phyloP scores from a whole-genome alignment of 495 filamentous ascomycete genomes.

The Lasiosphaeriaceae sp. region DNA sequence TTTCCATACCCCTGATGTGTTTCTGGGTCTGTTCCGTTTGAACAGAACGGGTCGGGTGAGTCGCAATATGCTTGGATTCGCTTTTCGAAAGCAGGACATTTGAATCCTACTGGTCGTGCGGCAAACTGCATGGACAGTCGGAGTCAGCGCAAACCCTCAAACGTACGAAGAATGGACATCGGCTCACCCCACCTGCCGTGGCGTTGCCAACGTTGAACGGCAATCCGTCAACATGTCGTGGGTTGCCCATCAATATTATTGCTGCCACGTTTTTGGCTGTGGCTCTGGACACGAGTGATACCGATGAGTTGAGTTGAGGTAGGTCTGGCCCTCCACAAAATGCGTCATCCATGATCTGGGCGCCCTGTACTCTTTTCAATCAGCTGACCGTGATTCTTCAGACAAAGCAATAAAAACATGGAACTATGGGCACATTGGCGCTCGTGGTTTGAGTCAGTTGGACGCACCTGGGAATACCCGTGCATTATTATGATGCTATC shows the following conservation, averaged over 20 bases:
- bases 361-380: slow-evolving; percentile 37
- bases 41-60: slow-evolving; percentile 57
- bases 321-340: slow-evolving; percentile 57
- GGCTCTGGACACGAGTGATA: slow-evolving; percentile 40
- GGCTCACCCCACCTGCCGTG: slow-evolving; percentile 49
- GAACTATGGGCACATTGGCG: too few species aligned
- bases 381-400: too few species aligned
- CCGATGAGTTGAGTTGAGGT: slow-evolving; percentile 42
- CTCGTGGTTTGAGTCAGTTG: too few species aligned
- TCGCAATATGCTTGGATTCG: slow-evolving; percentile 59
- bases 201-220: slow-evolving; percentile 57
- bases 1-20: slow-evolving; percentile 56
- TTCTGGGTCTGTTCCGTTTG: slow-evolving; percentile 49
- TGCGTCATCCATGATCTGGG: slow-evolving; percentile 57
- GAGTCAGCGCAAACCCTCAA: background rate
- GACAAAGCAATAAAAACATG: background rate
- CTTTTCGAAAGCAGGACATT: slow-evolving; percentile 45
- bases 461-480: slow-evolving; percentile 54
- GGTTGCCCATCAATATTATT: slow-evolving; percentile 58
- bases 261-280: slow-evolving; percentile 50
- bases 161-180: background rate
- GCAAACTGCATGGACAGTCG: slow-evolving; percentile 42
- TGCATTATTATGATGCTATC: slow-evolving; percentile 51
- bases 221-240: slow-evolving; percentile 47
- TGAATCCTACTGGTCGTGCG: slow-evolving; percentile 49